Evolutionary conservation across 495 filamentous ascomycete genomes (phyloP), one percentile per base, ranked within the genome.

Genomic region (Penicillium steckii): DNA sequence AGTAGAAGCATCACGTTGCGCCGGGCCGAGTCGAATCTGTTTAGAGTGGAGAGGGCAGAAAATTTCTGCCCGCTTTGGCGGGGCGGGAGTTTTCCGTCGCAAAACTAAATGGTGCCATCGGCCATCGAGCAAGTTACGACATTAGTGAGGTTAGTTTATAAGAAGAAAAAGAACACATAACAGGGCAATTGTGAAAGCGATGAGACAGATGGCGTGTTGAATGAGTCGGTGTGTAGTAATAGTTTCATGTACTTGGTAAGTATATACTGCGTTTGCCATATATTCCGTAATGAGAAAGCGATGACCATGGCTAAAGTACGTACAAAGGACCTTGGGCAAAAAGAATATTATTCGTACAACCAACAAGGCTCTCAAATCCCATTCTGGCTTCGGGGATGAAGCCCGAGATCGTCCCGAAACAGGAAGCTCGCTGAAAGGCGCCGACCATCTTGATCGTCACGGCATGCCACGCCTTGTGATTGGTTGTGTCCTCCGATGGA

Each of bases 331-430:
- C 30, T 29, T n/a, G 19, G 19, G 15, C 15, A 44, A 44, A 44
- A 35, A 25, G n/a, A n/a, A n/a, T n/a, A n/a, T n/a, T n/a, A n/a
- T 15, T 19, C 19, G 25, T 5, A 35, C 15, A 17, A 25, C 38
- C 21, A 44, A 41, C 48, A 44, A 55, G 38, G 38, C 38, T 21
- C 38, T n/a, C 19, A 24, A 21, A n/a, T 9, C 3, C 12, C 33
- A 15, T 37, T 5, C 33, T 37, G 26, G 12, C 26, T 33, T 26
- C 58, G 58, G 55, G 57, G 52, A 46, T 21, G 38, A 45, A 38
- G 44, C 37, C 58, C 59, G 52, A 60, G 62, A 66, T 66, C 60
- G 56, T 55, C 60, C 62, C 62, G 60, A 56, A 66, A 57, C 17
- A 59, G 62, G 62, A 63, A 63, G 62, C 44, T 58, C 59, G 54